Evolutionary conservation across 78 protist species (phyloP).

Genomic region (Speleostelium caveatum): DNA sequence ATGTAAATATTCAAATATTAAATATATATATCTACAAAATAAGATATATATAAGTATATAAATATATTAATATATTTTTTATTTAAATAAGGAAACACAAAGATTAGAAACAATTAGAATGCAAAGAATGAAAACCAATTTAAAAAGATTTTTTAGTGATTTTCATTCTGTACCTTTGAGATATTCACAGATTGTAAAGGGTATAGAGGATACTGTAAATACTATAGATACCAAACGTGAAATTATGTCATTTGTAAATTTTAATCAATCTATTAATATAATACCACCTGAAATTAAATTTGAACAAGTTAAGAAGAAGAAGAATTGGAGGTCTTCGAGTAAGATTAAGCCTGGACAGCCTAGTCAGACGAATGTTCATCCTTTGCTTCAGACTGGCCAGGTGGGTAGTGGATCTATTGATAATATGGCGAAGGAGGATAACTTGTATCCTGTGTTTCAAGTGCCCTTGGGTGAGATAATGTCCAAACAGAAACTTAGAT

Average conservation of each 20-base stretch:
- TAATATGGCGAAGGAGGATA: neutral
- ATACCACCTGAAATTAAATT: slow-evolving; percentile 37
- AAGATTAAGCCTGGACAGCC: neutral
- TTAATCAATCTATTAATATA: slow-evolving; percentile 27
- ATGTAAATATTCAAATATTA: slow-evolving; percentile 4
- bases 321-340: slow-evolving; percentile 46
- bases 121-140: slow-evolving; percentile 73
- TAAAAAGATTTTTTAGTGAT: slow-evolving; percentile 16
- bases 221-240: slow-evolving; percentile 62
- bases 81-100: slow-evolving; percentile 1
- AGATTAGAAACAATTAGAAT: slow-evolving; percentile 57
- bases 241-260: slow-evolving; percentile 40
- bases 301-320: slow-evolving; percentile 38
- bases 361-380: neutral
- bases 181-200: neutral
- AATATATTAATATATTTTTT: neutral
- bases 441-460: slow-evolving; percentile 2
- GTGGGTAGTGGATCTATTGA: neutral
- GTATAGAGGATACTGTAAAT: slow-evolving; percentile 32
- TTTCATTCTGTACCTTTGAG: slow-evolving; percentile 23
- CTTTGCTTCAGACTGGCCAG: too few relatives aligned
- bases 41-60: neutral
- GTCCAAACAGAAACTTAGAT: slow-evolving; percentile 22
- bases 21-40: neutral
- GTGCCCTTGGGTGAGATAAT: slow-evolving; percentile 46